Base-by-base conservation (phyloP, 805 yeast species). In the Teunomyces cretensis region DNA sequence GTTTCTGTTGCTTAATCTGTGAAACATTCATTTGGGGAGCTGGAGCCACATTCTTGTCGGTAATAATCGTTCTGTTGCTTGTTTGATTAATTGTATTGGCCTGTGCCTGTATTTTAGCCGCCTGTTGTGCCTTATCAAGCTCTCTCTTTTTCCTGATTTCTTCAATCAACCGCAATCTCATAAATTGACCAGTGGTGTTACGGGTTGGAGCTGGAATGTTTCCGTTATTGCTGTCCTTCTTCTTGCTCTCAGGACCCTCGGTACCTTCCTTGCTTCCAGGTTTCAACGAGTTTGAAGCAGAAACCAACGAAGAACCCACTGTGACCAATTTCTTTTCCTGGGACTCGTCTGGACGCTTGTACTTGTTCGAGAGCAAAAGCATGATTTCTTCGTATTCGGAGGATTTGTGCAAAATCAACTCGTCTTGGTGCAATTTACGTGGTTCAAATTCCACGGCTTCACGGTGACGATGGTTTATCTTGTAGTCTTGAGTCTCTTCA, bases 331-430 rank as follows among this genome's bases (percentile, higher is more conserved):
- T 65, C 47, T 66, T 67, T 37, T 68, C 74, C 38, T 61, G 61
- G 39, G 63, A 49, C 24, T 72, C 75, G 39, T 68, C 74, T 17
- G 68, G 60, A 39, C 61, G 62, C 46, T 64, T 70, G 48, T 68
- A 62, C 47, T 67, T 70, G 47, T 65, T 65, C 2, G 75, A 69
- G 31, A 72, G 60, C 39, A 72, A 58, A 44, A 71, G 62, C 98
- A 92, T 92, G 60, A 90, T 72, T 59, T 88, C 96, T 64, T 94
- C 98, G 67, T 87, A 89, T 52, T 89, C 95, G 2, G 72, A 65
- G 1, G 91, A 81, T 54, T 86, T 86, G 60, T 89, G 96, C 31
- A 74, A 43, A 3, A 70, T 62, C 51, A 70, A 50, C 48, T 68
- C 74, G 42, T 72, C 76, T 51, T 65, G 72, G 49, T 70, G 74